phyloP scores from a whole-genome alignment of 2,329 filamentous ascomycete genomes.

The Intubia oerlemansii region DNA sequence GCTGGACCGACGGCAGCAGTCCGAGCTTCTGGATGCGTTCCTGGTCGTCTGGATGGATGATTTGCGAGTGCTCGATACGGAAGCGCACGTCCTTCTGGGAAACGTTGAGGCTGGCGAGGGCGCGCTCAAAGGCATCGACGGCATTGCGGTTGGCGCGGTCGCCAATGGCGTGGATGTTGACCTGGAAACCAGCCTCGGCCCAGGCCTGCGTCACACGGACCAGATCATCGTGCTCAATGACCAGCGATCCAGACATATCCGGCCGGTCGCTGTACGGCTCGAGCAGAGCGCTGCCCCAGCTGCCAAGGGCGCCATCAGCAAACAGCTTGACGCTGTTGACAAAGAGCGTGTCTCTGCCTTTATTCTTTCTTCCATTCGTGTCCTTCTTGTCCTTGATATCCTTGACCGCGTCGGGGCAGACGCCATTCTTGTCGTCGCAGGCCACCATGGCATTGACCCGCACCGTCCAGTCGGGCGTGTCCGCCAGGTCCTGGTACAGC shows the following conservation, averaged over 20 bases:
- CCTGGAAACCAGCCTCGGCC: slow-evolving; percentile 40
- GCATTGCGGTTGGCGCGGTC: slow-evolving; percentile 45
- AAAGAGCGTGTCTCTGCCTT: slow-evolving; percentile 29
- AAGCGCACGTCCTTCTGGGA: slow-evolving; percentile 23
- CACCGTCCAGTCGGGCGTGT: slow-evolving; percentile 28
- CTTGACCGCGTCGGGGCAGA: slow-evolving; percentile 30
- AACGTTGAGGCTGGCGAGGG: slow-evolving; percentile 32
- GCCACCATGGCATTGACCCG: slow-evolving; percentile 50
- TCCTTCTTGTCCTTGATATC: slow-evolving; percentile 15
- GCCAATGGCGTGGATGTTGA: slow-evolving; percentile 54
- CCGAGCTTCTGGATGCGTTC: slow-evolving; percentile 32
- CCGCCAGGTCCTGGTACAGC: slow-evolving; percentile 30
- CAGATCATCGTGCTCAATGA: slow-evolving; percentile 41
- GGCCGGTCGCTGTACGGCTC: slow-evolving; percentile 46
- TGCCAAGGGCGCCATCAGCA: slow-evolving; percentile 47
- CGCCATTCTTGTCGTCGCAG: slow-evolving; percentile 38
- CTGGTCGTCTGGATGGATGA: slow-evolving; percentile 46
- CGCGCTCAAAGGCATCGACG: slow-evolving; percentile 37
- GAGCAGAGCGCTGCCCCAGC: slow-evolving; percentile 52
- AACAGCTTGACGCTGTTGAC: slow-evolving; percentile 49
- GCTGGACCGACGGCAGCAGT: slow-evolving; percentile 48
- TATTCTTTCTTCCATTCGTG: too few relatives aligned
- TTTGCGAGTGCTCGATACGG: slow-evolving; percentile 51
- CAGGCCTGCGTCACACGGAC: slow-evolving; percentile 31
- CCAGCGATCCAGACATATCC: slow-evolving; percentile 38